Base-by-base conservation (phyloP, 2,329 filamentous ascomycete species). In the Fusarium chuoi region DNA sequence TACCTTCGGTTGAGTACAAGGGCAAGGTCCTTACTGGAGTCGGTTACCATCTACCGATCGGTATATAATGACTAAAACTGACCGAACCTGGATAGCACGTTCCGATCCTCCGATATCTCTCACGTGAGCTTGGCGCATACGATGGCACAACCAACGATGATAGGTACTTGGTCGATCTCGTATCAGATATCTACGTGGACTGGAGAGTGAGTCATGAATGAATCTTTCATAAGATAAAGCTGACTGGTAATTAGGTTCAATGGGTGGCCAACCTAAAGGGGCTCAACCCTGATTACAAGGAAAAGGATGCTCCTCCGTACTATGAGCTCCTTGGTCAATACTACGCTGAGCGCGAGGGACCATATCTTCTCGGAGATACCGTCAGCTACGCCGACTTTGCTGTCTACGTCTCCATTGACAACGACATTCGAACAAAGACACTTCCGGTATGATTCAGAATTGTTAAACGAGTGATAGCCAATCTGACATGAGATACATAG, bases 331-430 rank as follows among this genome's bases (percentile, higher is more conserved):
- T 83, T 3, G 78, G 62, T 0, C 64, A 79, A 36, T 81, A 81
- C 41, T 83, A 83, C 36, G 58, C 75, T 0, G 74, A 81, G 3
- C 60, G 55, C 1, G 62, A 62, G 0, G 83, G 82, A 0, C 83
- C 83, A 2, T 84, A 80, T 55, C 79, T 84, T 7, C 70, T 84
- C 1, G 82, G 83, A 3, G 73, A 83, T 10, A 78, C 70, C 33
- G 62, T 83, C 56, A 82, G 79, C 9, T 84, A 84, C 42, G 79
- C 75, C 20, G 83, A 84, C 45, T 84, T 84, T 65, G 81, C 80
- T 0, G 72, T 84, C 5, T 84, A 81, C 62, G 81, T 83, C 56
- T 81, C 82, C 6, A 79, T 84, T 35, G 82, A 84, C 51, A 83
- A 84, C 33, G 80, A 84, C 42, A 62, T 72, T 30, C 70, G 74